Conservation (phyloP, 441 rosid genomes). For the Mallotus repandus region DNA sequence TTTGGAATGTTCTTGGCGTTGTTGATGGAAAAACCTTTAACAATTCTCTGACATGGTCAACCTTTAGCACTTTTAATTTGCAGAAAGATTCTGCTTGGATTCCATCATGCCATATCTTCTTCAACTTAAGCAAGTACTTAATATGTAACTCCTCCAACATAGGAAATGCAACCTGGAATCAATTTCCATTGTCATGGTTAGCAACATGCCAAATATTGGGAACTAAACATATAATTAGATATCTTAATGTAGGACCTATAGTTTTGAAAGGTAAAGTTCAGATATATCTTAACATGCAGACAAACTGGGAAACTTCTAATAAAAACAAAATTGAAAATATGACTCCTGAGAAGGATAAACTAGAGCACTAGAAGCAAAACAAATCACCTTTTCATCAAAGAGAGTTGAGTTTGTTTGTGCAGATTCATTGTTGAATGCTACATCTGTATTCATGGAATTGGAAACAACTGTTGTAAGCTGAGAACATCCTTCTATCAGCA, state of each 20-base stretch:
- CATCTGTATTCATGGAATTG: background rate
- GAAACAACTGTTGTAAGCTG: background rate
- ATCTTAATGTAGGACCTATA: too few relatives aligned
- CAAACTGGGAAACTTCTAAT: too few relatives aligned
- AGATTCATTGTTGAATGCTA: background rate
- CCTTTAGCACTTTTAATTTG: background rate
- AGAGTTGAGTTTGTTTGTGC: too few relatives aligned
- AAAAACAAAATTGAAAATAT: too few relatives aligned
- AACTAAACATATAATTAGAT: too few relatives aligned
- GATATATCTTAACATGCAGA: too few relatives aligned
- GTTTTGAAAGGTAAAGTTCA: too few relatives aligned
- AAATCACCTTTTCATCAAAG: background rate
- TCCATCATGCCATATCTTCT: slow-evolving; percentile 24
- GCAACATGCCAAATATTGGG: background rate
- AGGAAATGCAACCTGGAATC: slow-evolving; percentile 25
- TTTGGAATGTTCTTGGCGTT: slow-evolving; percentile 4
- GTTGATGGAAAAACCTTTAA: slow-evolving; percentile 5
- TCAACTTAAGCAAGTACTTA: slow-evolving; percentile 5
- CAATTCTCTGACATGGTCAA: background rate
- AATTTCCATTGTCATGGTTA: background rate
- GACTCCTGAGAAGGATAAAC: background rate
- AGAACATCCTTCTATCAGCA: background rate
- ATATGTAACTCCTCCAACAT: slow-evolving; percentile 12
- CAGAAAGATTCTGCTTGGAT: slow-evolving; percentile 13
- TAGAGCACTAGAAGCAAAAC: too few relatives aligned